Percentiles rank a stretch among this genome's conserved stretches.
Evolutionary conservation across 352 stramenopile species (phyloP).

Genomic region (Pythium phragmiticola): DNA sequence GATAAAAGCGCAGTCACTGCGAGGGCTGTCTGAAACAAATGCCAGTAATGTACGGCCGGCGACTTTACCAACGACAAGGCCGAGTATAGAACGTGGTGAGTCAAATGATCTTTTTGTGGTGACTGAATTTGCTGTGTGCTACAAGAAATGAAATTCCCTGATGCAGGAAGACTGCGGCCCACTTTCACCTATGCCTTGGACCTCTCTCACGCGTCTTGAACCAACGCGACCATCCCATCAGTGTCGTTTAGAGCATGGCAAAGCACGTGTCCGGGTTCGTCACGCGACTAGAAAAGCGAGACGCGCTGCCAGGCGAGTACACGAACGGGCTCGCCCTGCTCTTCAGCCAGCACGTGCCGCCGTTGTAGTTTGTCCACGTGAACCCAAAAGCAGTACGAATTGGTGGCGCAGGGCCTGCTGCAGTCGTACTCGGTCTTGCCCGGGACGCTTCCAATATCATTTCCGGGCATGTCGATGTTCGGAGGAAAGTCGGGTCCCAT

Average conservation of each 20-base stretch:
- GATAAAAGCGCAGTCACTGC: too few relatives aligned
- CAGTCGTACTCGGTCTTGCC: not conserved
- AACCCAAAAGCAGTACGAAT: not conserved
- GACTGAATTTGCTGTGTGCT: too few relatives aligned
- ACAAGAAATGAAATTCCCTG: too few relatives aligned
- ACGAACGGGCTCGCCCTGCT: conserved; percentile 16
- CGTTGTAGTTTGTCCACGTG: conserved; percentile 49
- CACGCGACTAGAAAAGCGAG: not conserved
- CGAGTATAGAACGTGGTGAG: too few relatives aligned
- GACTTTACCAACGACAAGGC: too few relatives aligned
- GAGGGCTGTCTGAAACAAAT: too few relatives aligned
- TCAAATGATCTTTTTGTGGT: too few relatives aligned
- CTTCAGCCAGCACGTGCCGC: conserved; percentile 62
- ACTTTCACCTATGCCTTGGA: too few relatives aligned
- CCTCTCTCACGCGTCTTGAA: too few relatives aligned
- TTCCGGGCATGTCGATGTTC: conserved; percentile 9
- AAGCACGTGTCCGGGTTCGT: conserved; percentile 7
- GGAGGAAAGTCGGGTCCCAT: not conserved
- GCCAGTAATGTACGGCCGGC: too few relatives aligned
- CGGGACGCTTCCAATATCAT: not conserved
- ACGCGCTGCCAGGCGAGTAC: not conserved
- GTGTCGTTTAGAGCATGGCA: not conserved
- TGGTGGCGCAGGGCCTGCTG: not conserved
- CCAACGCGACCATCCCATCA: too few relatives aligned
- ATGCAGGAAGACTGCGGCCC: too few relatives aligned